Conservation (phyloP, 352 stramenopile genomes). For the Pythium aquatile region DNA sequence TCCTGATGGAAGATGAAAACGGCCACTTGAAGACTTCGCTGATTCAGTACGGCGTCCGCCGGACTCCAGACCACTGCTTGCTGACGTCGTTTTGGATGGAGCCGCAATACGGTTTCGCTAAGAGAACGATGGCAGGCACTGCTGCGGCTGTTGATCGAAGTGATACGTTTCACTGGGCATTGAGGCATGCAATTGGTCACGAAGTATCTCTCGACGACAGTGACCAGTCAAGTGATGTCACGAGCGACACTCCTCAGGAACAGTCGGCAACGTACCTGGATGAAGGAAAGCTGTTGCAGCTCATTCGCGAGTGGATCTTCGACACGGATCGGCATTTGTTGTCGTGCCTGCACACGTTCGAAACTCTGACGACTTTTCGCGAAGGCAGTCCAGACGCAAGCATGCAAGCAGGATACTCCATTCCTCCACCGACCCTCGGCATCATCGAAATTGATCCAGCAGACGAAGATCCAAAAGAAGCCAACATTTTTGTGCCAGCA, state of each 20-base stretch:
- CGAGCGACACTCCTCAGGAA: not conserved
- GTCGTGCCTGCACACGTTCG: constrained; percentile 81
- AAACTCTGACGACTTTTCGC: constrained; percentile 61
- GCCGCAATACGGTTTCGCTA: constrained; percentile 73
- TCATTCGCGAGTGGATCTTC: constrained; percentile 76
- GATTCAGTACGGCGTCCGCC: constrained; percentile 76
- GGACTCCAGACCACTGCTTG: constrained; percentile 72
- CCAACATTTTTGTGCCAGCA: constrained; percentile 52
- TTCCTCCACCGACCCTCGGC: constrained; percentile 26
- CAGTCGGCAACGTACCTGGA: constrained; percentile 47
- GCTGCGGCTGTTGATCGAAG: constrained; percentile 34
- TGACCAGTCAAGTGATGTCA: constrained; percentile 10
- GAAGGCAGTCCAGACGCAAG: constrained; percentile 38
- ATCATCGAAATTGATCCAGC: constrained; percentile 38
- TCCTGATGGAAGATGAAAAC: constrained; percentile 82
- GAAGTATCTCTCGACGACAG: constrained; percentile 52
- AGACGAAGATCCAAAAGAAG: constrained; percentile 12
- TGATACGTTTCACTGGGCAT: constrained; percentile 65
- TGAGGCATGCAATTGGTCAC: constrained; percentile 73
- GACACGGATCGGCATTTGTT: constrained; percentile 78
- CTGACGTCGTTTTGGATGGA: constrained; percentile 91
- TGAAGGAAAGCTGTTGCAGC: constrained; percentile 67
- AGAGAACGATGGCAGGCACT: constrained; percentile 40
- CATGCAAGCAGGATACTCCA: not conserved
- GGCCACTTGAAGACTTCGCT: constrained; percentile 69